A percentile compares a stretch with the other conserved stretches of the same genome.
Conservation (phyloP, 306 rosid species). For the Trichosanthes cucumerina region DNA sequence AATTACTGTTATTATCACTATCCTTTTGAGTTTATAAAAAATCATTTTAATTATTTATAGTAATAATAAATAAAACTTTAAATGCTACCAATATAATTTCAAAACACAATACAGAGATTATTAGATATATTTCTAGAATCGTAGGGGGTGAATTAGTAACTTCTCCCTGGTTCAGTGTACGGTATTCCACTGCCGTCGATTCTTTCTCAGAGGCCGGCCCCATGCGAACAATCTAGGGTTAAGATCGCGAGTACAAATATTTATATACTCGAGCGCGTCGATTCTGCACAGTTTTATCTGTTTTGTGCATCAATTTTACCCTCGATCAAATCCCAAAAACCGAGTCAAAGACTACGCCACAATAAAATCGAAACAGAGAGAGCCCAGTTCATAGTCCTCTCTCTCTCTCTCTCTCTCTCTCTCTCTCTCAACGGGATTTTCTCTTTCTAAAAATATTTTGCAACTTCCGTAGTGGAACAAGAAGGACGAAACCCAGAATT, state of each 20-base stretch:
- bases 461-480: conserved; percentile 34
- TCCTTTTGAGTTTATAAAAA: too few species aligned
- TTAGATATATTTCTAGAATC: background rate
- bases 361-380: conserved; percentile 38
- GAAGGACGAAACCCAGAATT: conserved; percentile 16
- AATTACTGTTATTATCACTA: too few species aligned
- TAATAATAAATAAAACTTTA: too few species aligned
- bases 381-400: conserved; percentile 11
- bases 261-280: background rate
- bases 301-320: conserved; percentile 28
- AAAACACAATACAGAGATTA: background rate
- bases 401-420: conserved; percentile 17
- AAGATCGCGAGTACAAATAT: background rate
- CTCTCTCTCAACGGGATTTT: conserved; percentile 18
- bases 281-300: conserved; percentile 7
- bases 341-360: conserved; percentile 66
- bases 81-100: background rate
- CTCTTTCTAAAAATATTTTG: conserved; percentile 32
- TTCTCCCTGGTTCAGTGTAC: background rate
- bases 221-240: background rate
- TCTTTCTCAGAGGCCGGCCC: background rate
- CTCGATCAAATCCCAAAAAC: conserved; percentile 33
- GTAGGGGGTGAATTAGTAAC: background rate
- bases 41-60: background rate
- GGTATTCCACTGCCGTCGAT: background rate